phyloP scores from a whole-genome alignment of 2,329 filamentous ascomycete genomes.

The Cercospora sp. region DNA sequence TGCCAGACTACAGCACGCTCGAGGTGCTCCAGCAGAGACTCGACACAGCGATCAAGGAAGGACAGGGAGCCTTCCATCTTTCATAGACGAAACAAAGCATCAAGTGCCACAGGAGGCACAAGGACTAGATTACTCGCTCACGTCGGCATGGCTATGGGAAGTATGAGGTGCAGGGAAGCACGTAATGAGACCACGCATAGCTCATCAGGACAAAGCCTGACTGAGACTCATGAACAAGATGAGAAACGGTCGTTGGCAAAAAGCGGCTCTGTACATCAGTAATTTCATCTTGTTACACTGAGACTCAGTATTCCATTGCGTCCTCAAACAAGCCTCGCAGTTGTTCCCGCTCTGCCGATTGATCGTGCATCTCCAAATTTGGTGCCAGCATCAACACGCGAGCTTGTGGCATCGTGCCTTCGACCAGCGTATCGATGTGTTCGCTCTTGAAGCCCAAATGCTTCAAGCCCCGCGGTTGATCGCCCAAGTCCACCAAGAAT shows the following conservation, averaged over 20 bases:
- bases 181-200: slow-evolving; percentile 11
- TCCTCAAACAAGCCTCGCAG: slow-evolving; percentile 51
- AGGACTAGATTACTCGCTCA: slow-evolving; percentile 7
- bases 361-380: slow-evolving; percentile 58
- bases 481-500: slow-evolving; percentile 81
- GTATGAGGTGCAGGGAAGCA: neutral
- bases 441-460: slow-evolving; percentile 74
- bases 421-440: slow-evolving; percentile 80
- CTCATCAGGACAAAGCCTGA: slow-evolving; percentile 10
- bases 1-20: slow-evolving; percentile 86
- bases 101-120: neutral
- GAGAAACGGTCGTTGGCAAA: slow-evolving; percentile 6
- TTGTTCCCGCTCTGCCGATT: slow-evolving; percentile 52
- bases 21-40: slow-evolving; percentile 76
- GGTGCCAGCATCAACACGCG: slow-evolving; percentile 91
- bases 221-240: slow-evolving; percentile 8
- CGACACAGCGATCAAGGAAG: slow-evolving; percentile 84
- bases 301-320: slow-evolving; percentile 44
- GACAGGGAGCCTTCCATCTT: slow-evolving; percentile 95
- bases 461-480: slow-evolving; percentile 85
- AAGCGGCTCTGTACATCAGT: neutral
- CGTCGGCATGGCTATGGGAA: slow-evolving; percentile 10
- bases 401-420: slow-evolving; percentile 90
- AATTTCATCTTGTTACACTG: neutral
- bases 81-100: slow-evolving; percentile 30